phyloP scores from a whole-genome alignment of 2,329 filamentous ascomycete genomes.

The Aureobasidium sp. region DNA sequence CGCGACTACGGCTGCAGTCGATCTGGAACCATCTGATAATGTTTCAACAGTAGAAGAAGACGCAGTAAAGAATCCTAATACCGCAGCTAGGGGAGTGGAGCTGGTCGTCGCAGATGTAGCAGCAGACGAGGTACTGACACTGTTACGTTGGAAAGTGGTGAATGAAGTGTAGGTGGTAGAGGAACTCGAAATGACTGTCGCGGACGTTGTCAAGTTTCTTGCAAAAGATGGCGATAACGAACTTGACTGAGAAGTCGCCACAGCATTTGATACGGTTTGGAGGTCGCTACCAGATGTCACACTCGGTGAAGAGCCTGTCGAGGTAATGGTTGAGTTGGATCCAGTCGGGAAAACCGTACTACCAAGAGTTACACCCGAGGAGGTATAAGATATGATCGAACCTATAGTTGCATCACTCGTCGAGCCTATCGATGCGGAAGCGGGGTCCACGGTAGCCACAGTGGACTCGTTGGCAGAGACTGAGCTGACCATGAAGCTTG shows the following conservation, averaged over 20 bases:
- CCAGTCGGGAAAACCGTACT: slow-evolving; percentile 4
- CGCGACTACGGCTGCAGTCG: slow-evolving; percentile 10
- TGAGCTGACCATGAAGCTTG: not conserved
- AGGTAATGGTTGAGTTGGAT: not conserved
- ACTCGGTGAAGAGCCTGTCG: not conserved
- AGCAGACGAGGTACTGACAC: not conserved
- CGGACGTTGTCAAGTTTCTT: slow-evolving; percentile 18
- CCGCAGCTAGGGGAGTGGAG: not conserved
- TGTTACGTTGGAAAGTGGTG: slow-evolving; percentile 8
- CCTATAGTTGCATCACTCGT: not conserved
- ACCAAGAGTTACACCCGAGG: not conserved
- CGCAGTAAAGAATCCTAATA: slow-evolving; percentile 9
- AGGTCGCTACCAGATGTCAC: not conserved
- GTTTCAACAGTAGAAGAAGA: slow-evolving; percentile 16
- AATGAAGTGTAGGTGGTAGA: slow-evolving; percentile 14
- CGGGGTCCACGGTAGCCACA: not conserved
- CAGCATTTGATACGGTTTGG: not conserved
- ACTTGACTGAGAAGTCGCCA: not conserved
- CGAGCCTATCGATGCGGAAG: not conserved
- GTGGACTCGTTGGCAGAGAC: slow-evolving; percentile 8
- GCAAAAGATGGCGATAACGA: slow-evolving; percentile 14
- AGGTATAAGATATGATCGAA: slow-evolving; percentile 6
- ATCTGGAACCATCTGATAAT: slow-evolving; percentile 10
- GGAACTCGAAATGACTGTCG: slow-evolving; percentile 7
- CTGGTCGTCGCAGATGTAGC: not conserved